Base-by-base conservation (phyloP, 108 stramenopile species). In the Schizochytrium sp. region DNA sequence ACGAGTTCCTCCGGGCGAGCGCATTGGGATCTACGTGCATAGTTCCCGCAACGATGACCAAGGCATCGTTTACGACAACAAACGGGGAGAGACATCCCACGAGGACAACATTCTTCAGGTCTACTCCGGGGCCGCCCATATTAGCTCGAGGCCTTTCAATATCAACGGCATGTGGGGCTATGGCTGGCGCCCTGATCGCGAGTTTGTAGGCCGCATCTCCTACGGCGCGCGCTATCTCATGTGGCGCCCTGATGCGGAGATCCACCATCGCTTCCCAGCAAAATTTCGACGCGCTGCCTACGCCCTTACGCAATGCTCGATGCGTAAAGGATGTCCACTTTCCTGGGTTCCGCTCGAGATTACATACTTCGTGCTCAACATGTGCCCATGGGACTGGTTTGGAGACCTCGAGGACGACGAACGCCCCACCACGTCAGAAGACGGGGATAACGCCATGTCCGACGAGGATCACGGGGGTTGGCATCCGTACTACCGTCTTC, bases 141-240 rank as follows among this genome's bases (percentile, higher is more conserved):
- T 88, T 23, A 14, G 43, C 19, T 53, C 60, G n/a, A 18, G 44
- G 44, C 60, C 88, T 21, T 88, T 88, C 88, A 19, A 6, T 83
- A 6, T 6, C 12, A 43, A 45, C n/a, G 76, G 76, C 12, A 55
- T 83, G 18, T 83, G 76, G 76, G 76, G 76, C 45, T 53, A 83
- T 16, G 60, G 29, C 59, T 88, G 88, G 88, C 88, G 88, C 12
- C 88, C 60, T 0, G 44, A 59, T 21, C 88, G 88, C 5, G 60
- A 59, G 21, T 88, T 88, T 19, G 88, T 88, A 5, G 88, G 88
- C 41, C 28, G 58, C 5, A 34, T 88, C 58, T 63, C 60, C 51
- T 69, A 88, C 51, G 88, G 88, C 47, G 88, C 51, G 5, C 88
- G 88, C 59, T 88, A 88, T 47, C 19, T 69, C 47, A 60, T 88